Evolutionary conservation across 495 filamentous ascomycete species (phyloP).

Genomic region (Mytilinidion resinicola): DNA sequence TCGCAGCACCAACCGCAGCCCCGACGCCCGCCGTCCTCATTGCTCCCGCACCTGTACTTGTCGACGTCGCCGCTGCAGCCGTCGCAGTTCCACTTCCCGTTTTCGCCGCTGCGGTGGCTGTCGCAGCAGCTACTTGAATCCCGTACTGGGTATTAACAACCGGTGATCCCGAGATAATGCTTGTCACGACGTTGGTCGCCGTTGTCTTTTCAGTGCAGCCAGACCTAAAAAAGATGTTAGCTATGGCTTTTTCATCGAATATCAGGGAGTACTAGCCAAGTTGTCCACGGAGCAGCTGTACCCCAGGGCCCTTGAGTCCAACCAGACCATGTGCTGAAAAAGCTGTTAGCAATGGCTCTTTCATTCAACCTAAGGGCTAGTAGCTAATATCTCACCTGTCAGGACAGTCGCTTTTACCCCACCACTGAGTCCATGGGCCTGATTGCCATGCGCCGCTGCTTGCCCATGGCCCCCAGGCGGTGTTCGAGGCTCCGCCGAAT

Average conservation of each 20-base stretch:
- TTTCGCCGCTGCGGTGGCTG: neutral
- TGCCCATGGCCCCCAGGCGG: slow-evolving; percentile 26
- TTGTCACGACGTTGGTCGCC: slow-evolving; percentile 26
- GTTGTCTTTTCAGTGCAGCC: slow-evolving; percentile 31
- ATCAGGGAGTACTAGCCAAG: too few species aligned
- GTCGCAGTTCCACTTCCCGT: neutral
- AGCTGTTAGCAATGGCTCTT: too few species aligned
- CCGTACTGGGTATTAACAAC: slow-evolving; percentile 25
- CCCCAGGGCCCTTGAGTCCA: slow-evolving; percentile 33
- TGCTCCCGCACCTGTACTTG: slow-evolving; percentile 7
- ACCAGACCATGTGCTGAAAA: slow-evolving; percentile 25
- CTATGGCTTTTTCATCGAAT: too few species aligned
- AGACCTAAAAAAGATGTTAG: too few species aligned
- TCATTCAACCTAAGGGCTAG: too few species aligned
- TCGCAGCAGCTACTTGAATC: slow-evolving; percentile 29
- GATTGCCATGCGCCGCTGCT: slow-evolving; percentile 20
- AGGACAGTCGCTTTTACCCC: slow-evolving; percentile 30
- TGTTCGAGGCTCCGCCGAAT: neutral
- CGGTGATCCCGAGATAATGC: slow-evolving; percentile 21
- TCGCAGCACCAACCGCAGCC: slow-evolving; percentile 12
- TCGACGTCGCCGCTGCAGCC: neutral
- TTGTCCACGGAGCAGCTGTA: slow-evolving; percentile 32
- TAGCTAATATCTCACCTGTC: neutral
- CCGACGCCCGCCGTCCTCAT: slow-evolving; percentile 9
- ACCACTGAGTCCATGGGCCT: slow-evolving; percentile 34